Evolutionary conservation across 225 moss, liverwort and hornwort species (phyloP), one percentile per base, ranked within the genome.

Genomic region (Lunularia cruciata): DNA sequence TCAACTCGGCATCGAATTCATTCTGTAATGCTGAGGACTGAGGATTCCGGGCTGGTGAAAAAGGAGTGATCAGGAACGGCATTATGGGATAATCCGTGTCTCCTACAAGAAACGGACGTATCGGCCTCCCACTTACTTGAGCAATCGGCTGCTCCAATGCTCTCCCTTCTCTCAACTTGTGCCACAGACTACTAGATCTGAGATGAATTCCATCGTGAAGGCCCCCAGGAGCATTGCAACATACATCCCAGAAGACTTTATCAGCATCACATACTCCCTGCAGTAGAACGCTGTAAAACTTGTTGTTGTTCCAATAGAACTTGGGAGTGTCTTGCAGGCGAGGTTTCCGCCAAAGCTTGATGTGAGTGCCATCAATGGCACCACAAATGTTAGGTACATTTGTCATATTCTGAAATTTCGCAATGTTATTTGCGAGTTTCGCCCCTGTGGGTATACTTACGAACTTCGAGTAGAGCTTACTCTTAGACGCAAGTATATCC

Each of bases 231-330:
- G 72, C 80, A 48, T 74, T 81, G 45, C 85, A 88, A 69, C 69
- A 81, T 58, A 88, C 85, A 71, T 88, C 83, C 88, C 84, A 88
- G 38, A 88, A 88, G 10, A 88, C 75, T 16, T 78, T 83, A 43
- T 85, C 76, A 0, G 76, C 72, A 70, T 85, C 88, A 54, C 88
- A 88, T 11, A 88, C 88, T 8, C 81, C 85, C 42, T 88, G 85
- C 16, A 87, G 79, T 28, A 87, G 73, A 36, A 87, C 37, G 62
- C 82, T 84, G 67, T 72, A 80, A 36, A 73, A 77, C 52, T 77
- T 67, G 22, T 75, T 71, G 67, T 77, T 53, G 14, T 77, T 73
- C 87, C 64, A 79, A 9, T 82, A 82, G 25, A 68, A 63, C 20
- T 76, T 78, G 5, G 72, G 68, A 38, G 69, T 69, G 22, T 73